phyloP scores from a whole-genome alignment of 306 rosid genomes.

The Inga laurina region DNA sequence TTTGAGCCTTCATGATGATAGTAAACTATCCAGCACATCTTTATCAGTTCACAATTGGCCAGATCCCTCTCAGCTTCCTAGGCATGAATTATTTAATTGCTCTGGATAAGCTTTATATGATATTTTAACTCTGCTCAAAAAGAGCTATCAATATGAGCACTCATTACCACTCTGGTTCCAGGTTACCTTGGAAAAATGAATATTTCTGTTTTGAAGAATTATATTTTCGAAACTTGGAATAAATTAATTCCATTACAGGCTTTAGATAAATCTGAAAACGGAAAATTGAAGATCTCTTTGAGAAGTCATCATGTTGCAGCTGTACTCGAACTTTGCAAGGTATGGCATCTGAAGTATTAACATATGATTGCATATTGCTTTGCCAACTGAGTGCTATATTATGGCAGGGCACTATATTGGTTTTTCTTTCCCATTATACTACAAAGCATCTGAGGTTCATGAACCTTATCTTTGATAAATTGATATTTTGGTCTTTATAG shows the following conservation, averaged over 20 bases:
- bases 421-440: conserved; percentile 6
- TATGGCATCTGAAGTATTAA: conserved; percentile 36
- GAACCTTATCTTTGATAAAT: conserved; percentile 11
- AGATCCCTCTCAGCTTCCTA: background rate
- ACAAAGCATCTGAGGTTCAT: background rate
- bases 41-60: background rate
- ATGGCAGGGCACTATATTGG: conserved; percentile 8
- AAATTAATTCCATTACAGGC: conserved; percentile 49
- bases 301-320: conserved; percentile 77
- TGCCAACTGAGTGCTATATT: conserved; percentile 25
- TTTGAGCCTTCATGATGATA: background rate
- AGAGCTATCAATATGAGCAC: conserved; percentile 12
- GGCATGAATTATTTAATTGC: conserved; percentile 2
- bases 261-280: conserved; percentile 70
- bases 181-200: background rate
- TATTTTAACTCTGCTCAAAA: conserved; percentile 12
- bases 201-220: background rate
- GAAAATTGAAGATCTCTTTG: conserved; percentile 71
- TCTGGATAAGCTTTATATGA: background rate
- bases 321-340: conserved; percentile 89
- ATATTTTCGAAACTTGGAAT: conserved; percentile 29
- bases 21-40: background rate
- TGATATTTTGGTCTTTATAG: background rate
- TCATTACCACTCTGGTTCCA: conserved; percentile 10
- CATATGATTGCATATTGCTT: conserved; percentile 1